These are phyloP conservation scores for Collariella sp. DNA, from an alignment of 495 filamentous ascomycete species.

Conservation along the genomic window DNA sequence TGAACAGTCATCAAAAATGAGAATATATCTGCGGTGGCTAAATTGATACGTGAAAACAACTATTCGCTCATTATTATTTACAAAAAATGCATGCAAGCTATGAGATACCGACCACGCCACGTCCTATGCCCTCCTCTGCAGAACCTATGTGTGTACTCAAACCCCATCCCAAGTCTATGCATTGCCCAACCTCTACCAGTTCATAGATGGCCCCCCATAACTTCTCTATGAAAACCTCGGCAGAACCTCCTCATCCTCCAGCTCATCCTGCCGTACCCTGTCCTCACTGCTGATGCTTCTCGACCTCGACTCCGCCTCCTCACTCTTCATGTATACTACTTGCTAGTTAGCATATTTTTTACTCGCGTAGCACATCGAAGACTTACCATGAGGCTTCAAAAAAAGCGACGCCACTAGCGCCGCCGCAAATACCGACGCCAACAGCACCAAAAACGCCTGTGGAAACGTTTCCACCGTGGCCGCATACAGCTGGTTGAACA, in stretches of 20 bases:
- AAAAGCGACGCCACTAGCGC: constrained; percentile 59
- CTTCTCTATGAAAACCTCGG: constrained; percentile 1
- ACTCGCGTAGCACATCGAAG: not conserved
- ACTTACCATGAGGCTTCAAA: constrained; percentile 64
- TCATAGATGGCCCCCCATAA: not conserved
- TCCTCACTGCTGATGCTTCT: not conserved
- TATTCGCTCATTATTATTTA: no score
- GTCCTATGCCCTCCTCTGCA: no score
- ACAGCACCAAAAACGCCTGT: constrained; percentile 72
- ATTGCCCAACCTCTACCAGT: no score
- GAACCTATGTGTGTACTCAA: no score
- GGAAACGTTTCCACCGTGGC: constrained; percentile 67
- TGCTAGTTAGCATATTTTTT: not conserved
- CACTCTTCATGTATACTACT: constrained; percentile 19
- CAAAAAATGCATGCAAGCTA: no score
- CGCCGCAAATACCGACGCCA: constrained; percentile 57
- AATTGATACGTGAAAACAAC: no score
- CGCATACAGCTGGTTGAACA: constrained; percentile 82
- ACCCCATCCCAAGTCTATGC: no score
- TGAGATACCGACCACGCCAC: no score
- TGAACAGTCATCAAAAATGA: no score
- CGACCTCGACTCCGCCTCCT: no score
- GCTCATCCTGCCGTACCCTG: constrained; percentile 7
- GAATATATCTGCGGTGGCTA: no score
- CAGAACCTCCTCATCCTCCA: constrained; percentile 26